Percentiles rank a stretch among this genome's conserved stretches.
Conservation (phyloP, 208 protist species). For the Acanthamoeba culbertsoni region DNA sequence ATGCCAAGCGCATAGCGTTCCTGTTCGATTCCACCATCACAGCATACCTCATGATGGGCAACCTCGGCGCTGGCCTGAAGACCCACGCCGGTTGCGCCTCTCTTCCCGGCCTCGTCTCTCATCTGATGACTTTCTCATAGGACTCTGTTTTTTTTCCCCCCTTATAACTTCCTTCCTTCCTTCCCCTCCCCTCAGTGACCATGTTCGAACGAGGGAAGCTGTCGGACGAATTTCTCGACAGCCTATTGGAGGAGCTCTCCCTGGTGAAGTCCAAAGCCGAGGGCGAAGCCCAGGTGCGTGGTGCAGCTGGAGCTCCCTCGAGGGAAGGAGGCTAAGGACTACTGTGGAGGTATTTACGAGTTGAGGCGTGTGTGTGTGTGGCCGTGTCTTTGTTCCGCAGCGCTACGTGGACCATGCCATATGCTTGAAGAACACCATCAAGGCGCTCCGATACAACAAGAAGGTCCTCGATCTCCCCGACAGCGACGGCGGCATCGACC, state of each 20-base stretch:
- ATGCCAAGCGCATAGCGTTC: constrained; percentile 89
- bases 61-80: constrained; percentile 88
- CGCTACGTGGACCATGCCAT: constrained; percentile 71
- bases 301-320: not conserved
- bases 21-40: constrained; percentile 95
- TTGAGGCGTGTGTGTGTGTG: too few relatives aligned
- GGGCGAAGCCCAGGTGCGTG: constrained; percentile 58
- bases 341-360: too few relatives aligned
- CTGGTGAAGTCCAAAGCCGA: constrained; percentile 58
- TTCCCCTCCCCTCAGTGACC: constrained; percentile 74
- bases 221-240: constrained; percentile 79
- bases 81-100: constrained; percentile 75
- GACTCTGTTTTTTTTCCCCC: not conserved
- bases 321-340: too few relatives aligned
- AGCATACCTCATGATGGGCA: constrained; percentile 98
- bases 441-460: constrained; percentile 56
- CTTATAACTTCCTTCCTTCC: too few relatives aligned
- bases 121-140: not conserved
- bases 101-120: not conserved
- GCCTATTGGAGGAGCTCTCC: constrained; percentile 80
- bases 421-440: constrained; percentile 66
- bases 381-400: too few relatives aligned
- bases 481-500: constrained; percentile 65
- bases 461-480: not conserved
- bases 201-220: constrained; percentile 88